Evolutionary conservation across 2,329 filamentous ascomycete genomes (phyloP).

Genomic region (Apiospora arundinis): DNA sequence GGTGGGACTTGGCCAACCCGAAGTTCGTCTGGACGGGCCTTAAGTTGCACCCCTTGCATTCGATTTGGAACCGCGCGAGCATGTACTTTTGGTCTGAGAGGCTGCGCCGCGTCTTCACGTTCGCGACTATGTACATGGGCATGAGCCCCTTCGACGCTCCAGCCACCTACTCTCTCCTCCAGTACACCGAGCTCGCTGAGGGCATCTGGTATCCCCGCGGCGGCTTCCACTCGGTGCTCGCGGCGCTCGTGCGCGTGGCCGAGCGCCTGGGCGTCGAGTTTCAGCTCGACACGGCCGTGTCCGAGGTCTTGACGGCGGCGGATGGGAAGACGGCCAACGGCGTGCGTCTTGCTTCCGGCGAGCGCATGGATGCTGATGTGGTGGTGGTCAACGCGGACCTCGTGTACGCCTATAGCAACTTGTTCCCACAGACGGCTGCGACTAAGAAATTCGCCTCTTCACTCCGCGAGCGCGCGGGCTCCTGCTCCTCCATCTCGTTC

Average conservation of each 20-base stretch:
- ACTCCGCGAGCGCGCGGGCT: conserved; percentile 58
- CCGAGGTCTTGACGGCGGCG: conserved; percentile 57
- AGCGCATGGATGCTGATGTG: conserved; percentile 66
- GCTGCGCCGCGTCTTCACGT: conserved; percentile 74
- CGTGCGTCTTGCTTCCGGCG: conserved; percentile 63
- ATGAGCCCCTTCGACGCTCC: conserved; percentile 81
- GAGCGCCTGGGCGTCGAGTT: conserved; percentile 67
- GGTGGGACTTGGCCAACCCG: conserved; percentile 62
- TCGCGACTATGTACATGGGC: conserved; percentile 84
- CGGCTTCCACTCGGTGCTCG: conserved; percentile 71
- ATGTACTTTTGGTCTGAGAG: conserved; percentile 75
- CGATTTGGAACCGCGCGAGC: conserved; percentile 69
- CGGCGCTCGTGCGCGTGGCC: conserved; percentile 68
- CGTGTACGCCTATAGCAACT: conserved; percentile 75
- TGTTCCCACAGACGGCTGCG: conserved; percentile 58
- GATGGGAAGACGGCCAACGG: conserved; percentile 62
- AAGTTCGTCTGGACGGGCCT: conserved; percentile 65
- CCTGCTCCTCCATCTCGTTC: conserved; percentile 77
- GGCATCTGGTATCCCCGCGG: conserved; percentile 79
- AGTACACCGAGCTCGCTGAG: conserved; percentile 78
- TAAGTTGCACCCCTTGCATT: conserved; percentile 72
- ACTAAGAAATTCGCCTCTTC: conserved; percentile 43
- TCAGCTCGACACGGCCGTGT: conserved; percentile 63
- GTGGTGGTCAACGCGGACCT: conserved; percentile 77
- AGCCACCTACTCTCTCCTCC: conserved; percentile 74